These are phyloP conservation scores for Psilocybe azurescens DNA, from an alignment of 768 basidiomycete species.

Conservation along the genomic window DNA sequence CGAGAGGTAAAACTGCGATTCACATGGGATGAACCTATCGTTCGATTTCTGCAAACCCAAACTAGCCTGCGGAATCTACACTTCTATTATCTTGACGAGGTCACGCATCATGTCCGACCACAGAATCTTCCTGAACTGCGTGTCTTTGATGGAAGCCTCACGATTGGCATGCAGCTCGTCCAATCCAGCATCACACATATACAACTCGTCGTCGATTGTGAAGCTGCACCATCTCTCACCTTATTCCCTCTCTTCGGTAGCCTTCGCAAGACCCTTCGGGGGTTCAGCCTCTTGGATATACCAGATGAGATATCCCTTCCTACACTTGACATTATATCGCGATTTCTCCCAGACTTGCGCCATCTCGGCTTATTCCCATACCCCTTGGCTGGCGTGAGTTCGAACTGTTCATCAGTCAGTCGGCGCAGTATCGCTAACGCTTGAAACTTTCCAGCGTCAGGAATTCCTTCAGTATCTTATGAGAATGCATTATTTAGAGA, in stretches of 20 bases:
- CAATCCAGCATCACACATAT: slow-evolving; percentile 47
- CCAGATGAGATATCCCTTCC: slow-evolving; percentile 28
- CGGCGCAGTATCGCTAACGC: not conserved
- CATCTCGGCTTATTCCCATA: slow-evolving; percentile 36
- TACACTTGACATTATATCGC: slow-evolving; percentile 26
- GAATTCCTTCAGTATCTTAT: slow-evolving; percentile 31
- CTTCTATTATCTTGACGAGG: slow-evolving; percentile 27
- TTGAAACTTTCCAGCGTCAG: slow-evolving; percentile 29
- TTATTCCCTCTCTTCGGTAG: slow-evolving; percentile 35
- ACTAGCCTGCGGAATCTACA: slow-evolving; percentile 45
- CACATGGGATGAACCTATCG: slow-evolving; percentile 50
- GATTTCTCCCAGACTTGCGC: slow-evolving; percentile 27
- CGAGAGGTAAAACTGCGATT: slow-evolving; percentile 53
- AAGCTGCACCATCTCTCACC: slow-evolving; percentile 31
- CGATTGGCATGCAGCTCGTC: slow-evolving; percentile 44
- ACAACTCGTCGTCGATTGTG: slow-evolving; percentile 47
- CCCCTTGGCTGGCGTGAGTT: slow-evolving; percentile 31
- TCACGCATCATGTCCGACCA: slow-evolving; percentile 10
- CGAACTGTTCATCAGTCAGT: not conserved
- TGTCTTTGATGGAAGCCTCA: slow-evolving; percentile 50
- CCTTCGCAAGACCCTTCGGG: slow-evolving; percentile 29
- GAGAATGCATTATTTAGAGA: slow-evolving; percentile 30
- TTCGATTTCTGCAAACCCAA: slow-evolving; percentile 55
- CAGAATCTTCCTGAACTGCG: slow-evolving; percentile 43
- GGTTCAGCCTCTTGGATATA: slow-evolving; percentile 35